Evolutionary conservation across 1,284 basidiomycete genomes (phyloP), one percentile per base, ranked within the genome.

Genomic region (Cutaneotrichosporon curvatum): DNA sequence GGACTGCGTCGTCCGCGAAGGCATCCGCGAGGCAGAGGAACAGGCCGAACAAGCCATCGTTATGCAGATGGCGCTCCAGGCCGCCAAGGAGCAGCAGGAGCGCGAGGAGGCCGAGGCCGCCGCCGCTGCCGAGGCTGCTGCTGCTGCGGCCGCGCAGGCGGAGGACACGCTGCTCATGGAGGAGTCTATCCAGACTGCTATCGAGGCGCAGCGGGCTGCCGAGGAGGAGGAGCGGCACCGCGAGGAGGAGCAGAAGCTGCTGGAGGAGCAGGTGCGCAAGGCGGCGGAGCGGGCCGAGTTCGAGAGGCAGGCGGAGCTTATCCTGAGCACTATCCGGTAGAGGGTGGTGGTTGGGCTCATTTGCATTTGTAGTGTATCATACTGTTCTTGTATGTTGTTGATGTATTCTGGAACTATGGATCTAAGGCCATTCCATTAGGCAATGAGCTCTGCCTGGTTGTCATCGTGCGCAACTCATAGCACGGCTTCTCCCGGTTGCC

Each of bases 101-200:
- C 43, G 63, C 31, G 63, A 64, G 49, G 66, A 70, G 37, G 63
- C 62, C 10, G 62, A 65, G 44, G 59, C 60, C 1, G 46, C 48
- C 19, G 61, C 55, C 16, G 50, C 50, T 5, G 59, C 57, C 2
- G 62, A 58, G 32, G 58, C 54, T 3, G 56, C 52, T 4, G 62
- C 60, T 31, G 61, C 60, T 0, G 57, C 56, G 11, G 50, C 50
- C 18, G 67, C 62, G 0, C 53, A 59, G 43, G 61, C 60, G 36
- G 63, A 70, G 47, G 67, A 68, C 47, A 56, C 61, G 36, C 51
- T 61, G 46, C 51, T 68, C 40, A 64, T 70, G 59, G 64, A 67
- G 51, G 51, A 53, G 30, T 59, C 57, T 46, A 67, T 70, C 48
- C 57, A 58, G 41, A 60, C 47, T 52, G 67, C 65, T 11, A 65